Percentiles rank a stretch among this genome's conserved stretches.
phyloP scores from a whole-genome alignment of 192 early-diverging fungal species.

The Geosiphon pyriformis region DNA sequence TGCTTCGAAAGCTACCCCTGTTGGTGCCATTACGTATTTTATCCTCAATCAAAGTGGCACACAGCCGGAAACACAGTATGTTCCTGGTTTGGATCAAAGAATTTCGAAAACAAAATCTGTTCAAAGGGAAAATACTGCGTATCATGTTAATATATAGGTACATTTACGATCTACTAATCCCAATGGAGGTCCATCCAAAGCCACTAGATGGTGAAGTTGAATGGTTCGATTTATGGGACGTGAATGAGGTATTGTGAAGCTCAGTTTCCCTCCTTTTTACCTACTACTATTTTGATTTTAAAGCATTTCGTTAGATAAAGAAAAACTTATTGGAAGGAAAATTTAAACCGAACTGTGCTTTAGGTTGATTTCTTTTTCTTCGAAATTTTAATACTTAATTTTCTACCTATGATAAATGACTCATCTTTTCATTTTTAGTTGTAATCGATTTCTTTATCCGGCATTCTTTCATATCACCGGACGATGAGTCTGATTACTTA shows the following conservation, averaged over 20 bases:
- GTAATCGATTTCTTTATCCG: conserved; percentile 85
- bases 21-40: conserved; percentile 70
- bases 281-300: not conserved
- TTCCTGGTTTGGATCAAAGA: no score
- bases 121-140: no score
- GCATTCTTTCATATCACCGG: conserved; percentile 60
- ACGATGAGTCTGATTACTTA: conserved; percentile 80
- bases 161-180: conserved; percentile 80
- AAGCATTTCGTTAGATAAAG: conserved; percentile 22
- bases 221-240: conserved; percentile 61
- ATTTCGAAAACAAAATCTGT: no score
- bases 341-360: conserved; percentile 85
- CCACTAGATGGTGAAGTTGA: conserved; percentile 87
- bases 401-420: no score
- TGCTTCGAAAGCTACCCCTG: conserved; percentile 44
- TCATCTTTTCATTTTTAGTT: conserved; percentile 30
- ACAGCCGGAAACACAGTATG: conserved; percentile 77
- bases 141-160: conserved; percentile 36
- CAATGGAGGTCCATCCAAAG: conserved; percentile 48
- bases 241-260: conserved; percentile 52
- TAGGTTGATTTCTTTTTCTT: conserved; percentile 27
- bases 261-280: conserved; percentile 3
- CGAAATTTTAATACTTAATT: not conserved
- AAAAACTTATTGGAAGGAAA: conserved; percentile 38
- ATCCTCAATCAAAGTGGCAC: conserved; percentile 52